A percentile compares a stretch with the other conserved stretches of the same genome.
phyloP scores from a whole-genome alignment of 176 grass and related monocot species.

The Chrysopogon serrulatus region DNA sequence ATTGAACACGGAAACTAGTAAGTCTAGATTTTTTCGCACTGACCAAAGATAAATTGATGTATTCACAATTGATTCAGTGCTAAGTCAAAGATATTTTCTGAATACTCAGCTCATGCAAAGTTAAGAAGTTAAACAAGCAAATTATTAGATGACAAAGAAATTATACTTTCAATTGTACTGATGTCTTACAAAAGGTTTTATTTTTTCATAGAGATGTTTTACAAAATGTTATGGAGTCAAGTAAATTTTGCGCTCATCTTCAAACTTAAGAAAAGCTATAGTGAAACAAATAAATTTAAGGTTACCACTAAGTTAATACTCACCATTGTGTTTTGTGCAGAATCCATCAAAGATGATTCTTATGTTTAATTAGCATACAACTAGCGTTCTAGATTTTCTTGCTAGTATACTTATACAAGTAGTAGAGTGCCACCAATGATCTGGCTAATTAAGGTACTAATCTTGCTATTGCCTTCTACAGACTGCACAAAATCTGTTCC shows the following conservation, averaged over 20 bases:
- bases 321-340: background rate
- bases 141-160: background rate
- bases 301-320: background rate
- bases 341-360: background rate
- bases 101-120: background rate
- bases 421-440: background rate
- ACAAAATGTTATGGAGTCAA: background rate
- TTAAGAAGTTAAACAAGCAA: background rate
- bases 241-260: background rate
- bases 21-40: background rate
- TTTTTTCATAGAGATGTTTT: background rate
- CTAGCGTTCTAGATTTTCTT: slow-evolving; percentile 12
- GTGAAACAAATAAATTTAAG: background rate
- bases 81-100: background rate
- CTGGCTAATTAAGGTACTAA: background rate
- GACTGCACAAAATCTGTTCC: background rate
- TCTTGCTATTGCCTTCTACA: background rate
- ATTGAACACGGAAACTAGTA: background rate
- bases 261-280: background rate
- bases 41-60: background rate
- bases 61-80: background rate
- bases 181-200: background rate
- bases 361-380: background rate
- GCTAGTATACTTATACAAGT: background rate
- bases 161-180: background rate